A percentile compares a stretch with the other conserved stretches of the same genome.
phyloP scores from a whole-genome alignment of 75 land plant species.

The Cryptomeria japonica region DNA sequence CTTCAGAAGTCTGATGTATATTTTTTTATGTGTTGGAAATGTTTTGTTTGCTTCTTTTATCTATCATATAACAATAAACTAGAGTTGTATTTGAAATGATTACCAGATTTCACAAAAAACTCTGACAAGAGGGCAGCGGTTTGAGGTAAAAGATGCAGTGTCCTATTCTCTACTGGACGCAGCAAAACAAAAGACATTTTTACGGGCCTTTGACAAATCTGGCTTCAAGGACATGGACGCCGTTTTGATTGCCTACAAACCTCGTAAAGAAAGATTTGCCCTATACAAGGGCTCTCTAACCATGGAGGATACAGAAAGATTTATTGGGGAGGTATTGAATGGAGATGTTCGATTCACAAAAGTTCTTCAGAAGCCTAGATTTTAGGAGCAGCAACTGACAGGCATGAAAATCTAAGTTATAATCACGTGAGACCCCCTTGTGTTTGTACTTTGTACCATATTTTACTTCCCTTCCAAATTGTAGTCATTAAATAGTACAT shows the following conservation, averaged over 20 bases:
- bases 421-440: neutral
- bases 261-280: conserved; percentile 70
- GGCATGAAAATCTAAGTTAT: neutral
- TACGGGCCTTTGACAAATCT: conserved; percentile 64
- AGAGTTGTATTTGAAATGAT: neutral
- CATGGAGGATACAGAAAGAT: conserved; percentile 58
- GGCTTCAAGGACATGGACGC: conserved; percentile 41
- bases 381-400: neutral
- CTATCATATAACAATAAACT: neutral
- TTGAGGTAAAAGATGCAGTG: conserved; percentile 32
- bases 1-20: neutral
- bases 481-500: neutral
- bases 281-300: conserved; percentile 45
- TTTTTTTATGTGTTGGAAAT: neutral
- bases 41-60: neutral
- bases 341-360: conserved; percentile 78
- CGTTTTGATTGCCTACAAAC: conserved; percentile 86
- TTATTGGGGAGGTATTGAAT: conserved; percentile 58
- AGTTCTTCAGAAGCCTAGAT: conserved; percentile 44
- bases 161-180: conserved; percentile 74
- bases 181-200: conserved; percentile 54
- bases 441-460: conserved; percentile 10
- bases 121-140: conserved; percentile 40
- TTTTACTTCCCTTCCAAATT: neutral
- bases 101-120: conserved; percentile 79